Evolutionary conservation across 169 alveolate genomes (phyloP), one percentile per base, ranked within the genome.

Genomic region (Plasmodium relictum): DNA sequence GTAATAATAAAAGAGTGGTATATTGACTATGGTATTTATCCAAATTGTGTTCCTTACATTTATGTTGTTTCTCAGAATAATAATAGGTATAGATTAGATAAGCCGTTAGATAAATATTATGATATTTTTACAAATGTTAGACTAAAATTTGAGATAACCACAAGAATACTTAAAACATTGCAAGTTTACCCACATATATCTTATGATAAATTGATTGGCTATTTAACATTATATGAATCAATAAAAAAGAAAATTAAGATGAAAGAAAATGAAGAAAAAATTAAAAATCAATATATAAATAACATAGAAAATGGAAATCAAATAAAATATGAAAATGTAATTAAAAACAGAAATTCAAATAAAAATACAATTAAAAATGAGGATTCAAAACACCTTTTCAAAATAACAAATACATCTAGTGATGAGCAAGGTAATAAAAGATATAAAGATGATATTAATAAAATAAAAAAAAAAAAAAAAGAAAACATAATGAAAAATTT

Each of bases 1-100:
- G 26, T 72, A n/a, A 61, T 72, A 7, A 72, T 72, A 20, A 72
- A 48, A 52, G 85, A 72, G 14, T 72, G 85, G 85, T 72, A 72
- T 41, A 72, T 72, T 24, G 85, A 72, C 50, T 72, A 72, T 72
- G 85, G 70, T 8, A 48, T 42, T 18, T 72, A 22, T 0, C 54
- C 85, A 24, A 72, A 61, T 31, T 48, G 22, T 56, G 20, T 56
- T 12, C 85, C 85, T 41, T 72, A 72, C 48, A 50, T 72, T n/a
- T 72, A 72, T 41, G 85, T 72, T 14, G 66, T 72, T 0, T 72
- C 85, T 0, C 50, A 48, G 14, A 72, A 72, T 72, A 56, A 72
- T 3, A 50, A 72, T 10, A 54, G 85, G 0, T 72, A 72, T 59
- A 48, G 61, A 14, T 68, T 72, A 14, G 85, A 72, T 41, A 26